phyloP scores from a whole-genome alignment of 1,284 basidiomycete species.

The Xerocomus tenax region DNA sequence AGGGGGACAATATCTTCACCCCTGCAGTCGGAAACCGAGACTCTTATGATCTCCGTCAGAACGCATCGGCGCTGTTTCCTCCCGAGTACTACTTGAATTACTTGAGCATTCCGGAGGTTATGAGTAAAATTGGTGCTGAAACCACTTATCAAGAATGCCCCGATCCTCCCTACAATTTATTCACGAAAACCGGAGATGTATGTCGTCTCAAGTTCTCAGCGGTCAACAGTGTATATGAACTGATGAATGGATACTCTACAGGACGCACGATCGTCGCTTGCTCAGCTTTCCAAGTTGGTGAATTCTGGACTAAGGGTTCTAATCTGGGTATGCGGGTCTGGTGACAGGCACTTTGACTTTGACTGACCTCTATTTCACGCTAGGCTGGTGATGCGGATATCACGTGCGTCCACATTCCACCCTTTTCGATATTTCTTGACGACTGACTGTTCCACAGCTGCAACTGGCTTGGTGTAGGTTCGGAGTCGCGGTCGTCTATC shows the following conservation, averaged over 20 bases:
- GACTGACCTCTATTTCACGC: not conserved
- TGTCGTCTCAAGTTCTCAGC: not conserved
- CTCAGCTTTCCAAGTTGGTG: slow-evolving; percentile 44
- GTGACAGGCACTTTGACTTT: not conserved
- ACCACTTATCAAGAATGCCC: slow-evolving; percentile 42
- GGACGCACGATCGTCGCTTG: slow-evolving; percentile 50
- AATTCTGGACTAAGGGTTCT: slow-evolving; percentile 50
- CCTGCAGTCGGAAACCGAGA: slow-evolving; percentile 49
- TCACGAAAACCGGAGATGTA: slow-evolving; percentile 35
- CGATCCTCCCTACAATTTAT: slow-evolving; percentile 34
- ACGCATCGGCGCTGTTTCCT: slow-evolving; percentile 46
- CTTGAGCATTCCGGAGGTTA: slow-evolving; percentile 32
- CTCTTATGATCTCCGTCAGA: slow-evolving; percentile 50
- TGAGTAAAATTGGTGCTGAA: slow-evolving; percentile 45
- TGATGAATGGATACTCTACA: slow-evolving; percentile 15
- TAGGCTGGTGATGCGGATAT: slow-evolving; percentile 62
- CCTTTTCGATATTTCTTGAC: not conserved
- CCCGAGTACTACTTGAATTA: slow-evolving; percentile 48
- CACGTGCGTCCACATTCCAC: slow-evolving; percentile 34
- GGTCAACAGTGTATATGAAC: slow-evolving; percentile 15
- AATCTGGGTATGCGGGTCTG: slow-evolving; percentile 43
- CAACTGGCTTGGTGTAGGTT: slow-evolving; percentile 50
- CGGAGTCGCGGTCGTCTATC: too few species aligned
- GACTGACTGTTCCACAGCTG: slow-evolving; percentile 36
- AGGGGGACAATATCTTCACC: slow-evolving; percentile 42